A percentile compares a stretch with the other conserved stretches of the same genome.
Evolutionary conservation across 257 asterid species (phyloP).

Genomic region (Salvia hispanica): DNA sequence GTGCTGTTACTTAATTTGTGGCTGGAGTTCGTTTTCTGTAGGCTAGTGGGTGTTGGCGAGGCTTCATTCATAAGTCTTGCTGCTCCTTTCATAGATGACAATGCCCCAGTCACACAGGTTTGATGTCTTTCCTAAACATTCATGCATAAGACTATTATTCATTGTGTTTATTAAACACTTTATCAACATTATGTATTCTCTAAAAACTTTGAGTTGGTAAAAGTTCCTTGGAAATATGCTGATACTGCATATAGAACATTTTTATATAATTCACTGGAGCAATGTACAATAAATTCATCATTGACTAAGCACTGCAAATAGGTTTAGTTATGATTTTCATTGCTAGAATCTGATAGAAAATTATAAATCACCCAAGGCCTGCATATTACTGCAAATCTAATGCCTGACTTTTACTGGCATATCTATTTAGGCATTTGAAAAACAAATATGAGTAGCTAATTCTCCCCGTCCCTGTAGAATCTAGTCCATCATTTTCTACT

Average conservation of each 20-base stretch:
- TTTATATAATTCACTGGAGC: conserved; percentile 13
- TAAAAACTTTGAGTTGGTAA: conserved; percentile 5
- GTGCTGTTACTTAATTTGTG: conserved; percentile 2
- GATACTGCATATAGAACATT: conserved; percentile 4
- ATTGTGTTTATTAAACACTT: conserved; percentile 15
- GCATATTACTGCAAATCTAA: conserved; percentile 5
- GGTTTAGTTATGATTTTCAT: conserved; percentile 14
- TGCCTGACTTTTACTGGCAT: conserved; percentile 4
- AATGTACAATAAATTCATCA: background rate
- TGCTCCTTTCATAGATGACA: conserved; percentile 97
- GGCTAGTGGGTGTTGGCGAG: conserved; percentile 99
- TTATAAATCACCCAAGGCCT: conserved; percentile 14
- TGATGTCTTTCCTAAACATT: conserved; percentile 22
- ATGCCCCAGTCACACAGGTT: conserved; percentile 91
- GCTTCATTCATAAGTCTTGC: conserved; percentile 98
- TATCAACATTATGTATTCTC: conserved; percentile 4
- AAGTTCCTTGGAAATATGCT: conserved; percentile 2
- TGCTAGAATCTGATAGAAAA: background rate
- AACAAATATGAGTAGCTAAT: background rate
- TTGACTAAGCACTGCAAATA: conserved; percentile 17
- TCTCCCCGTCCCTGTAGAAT: conserved; percentile 2
- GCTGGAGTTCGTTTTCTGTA: conserved; percentile 36
- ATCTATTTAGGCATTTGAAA: conserved; percentile 10
- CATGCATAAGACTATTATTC: conserved; percentile 1
- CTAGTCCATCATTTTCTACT: conserved; percentile 11